A percentile compares a stretch with the other conserved stretches of the same genome.
These are phyloP conservation scores for Cryptococcus sp. DNA, from an alignment of 1,284 basidiomycete genomes.

Conservation along the genomic window DNA sequence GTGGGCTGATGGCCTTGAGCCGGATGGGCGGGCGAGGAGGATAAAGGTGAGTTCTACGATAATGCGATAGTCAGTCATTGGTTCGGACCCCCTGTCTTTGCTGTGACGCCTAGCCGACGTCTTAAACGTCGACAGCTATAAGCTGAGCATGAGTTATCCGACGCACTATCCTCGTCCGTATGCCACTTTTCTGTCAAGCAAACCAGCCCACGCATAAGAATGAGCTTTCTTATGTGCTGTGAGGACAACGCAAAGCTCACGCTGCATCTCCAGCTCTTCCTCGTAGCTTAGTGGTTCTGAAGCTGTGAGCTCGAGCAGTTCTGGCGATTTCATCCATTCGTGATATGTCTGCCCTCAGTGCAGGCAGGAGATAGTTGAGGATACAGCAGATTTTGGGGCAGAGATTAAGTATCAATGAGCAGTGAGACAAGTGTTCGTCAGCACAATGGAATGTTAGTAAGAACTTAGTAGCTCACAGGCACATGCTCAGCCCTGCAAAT, in stretches of 20 bases:
- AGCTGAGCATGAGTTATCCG: background rate
- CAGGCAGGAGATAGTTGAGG: background rate
- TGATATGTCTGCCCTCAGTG: slow-evolving; percentile 70
- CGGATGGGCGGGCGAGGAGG: slow-evolving; percentile 61
- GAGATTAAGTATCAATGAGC: background rate
- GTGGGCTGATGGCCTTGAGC: background rate
- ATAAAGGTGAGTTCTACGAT: slow-evolving; percentile 86
- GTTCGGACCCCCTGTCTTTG: background rate
- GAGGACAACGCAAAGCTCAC: slow-evolving; percentile 56
- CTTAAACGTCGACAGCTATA: background rate
- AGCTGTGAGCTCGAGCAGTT: slow-evolving; percentile 76
- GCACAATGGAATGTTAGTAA: background rate
- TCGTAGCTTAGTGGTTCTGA: slow-evolving; percentile 80
- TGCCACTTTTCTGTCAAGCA: slow-evolving; percentile 72
- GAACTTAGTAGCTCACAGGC: slow-evolving; percentile 52
- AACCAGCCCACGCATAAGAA: background rate
- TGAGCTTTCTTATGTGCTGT: background rate
- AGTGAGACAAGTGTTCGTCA: background rate
- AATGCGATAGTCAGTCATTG: background rate
- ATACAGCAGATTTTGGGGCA: too few relatives aligned
- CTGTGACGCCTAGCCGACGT: background rate
- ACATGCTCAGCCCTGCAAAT: slow-evolving; percentile 63
- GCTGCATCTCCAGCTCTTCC: slow-evolving; percentile 90
- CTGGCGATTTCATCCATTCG: slow-evolving; percentile 82
- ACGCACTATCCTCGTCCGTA: slow-evolving; percentile 77